phyloP scores from a whole-genome alignment of 2,329 filamentous ascomycete genomes.

The Neocatenulostroma microsporum region DNA sequence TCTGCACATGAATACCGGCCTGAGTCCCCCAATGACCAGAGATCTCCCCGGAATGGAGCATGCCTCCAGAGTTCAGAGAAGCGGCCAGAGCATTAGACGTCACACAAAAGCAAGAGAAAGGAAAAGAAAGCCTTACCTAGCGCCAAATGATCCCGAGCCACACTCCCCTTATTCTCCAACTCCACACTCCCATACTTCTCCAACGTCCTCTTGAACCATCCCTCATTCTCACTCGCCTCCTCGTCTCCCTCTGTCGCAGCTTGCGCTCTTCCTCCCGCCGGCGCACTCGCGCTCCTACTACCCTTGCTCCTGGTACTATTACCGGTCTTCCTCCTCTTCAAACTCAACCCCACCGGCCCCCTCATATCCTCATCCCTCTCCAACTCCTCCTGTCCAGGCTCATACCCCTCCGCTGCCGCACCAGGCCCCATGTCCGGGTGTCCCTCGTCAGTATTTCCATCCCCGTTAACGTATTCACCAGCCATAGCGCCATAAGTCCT shows the following conservation, averaged over 20 bases:
- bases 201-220: slow-evolving; percentile 49
- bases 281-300: slow-evolving; percentile 5
- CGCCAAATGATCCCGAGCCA: slow-evolving; percentile 73
- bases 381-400: slow-evolving; percentile 6
- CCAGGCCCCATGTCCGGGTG: slow-evolving; percentile 3
- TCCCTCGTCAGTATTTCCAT: slow-evolving; percentile 1
- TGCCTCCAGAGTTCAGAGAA: no score
- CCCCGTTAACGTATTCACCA: slow-evolving; percentile 6
- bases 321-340: slow-evolving; percentile 15
- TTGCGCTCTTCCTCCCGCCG: slow-evolving; percentile 3
- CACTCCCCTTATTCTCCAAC: slow-evolving; percentile 77
- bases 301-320: slow-evolving; percentile 6
- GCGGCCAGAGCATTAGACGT: no score
- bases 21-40: no score
- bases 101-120: no score
- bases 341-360: no score
- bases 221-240: slow-evolving; percentile 26
- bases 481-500: slow-evolving; percentile 20
- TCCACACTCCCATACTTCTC: slow-evolving; percentile 62
- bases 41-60: no score
- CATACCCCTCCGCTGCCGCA: slow-evolving; percentile 10
- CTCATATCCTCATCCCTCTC: not conserved
- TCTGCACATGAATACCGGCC: no score
- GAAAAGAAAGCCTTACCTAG: slow-evolving; percentile 51
- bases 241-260: slow-evolving; percentile 10